Evolutionary conservation across 2,329 filamentous ascomycete species (phyloP).

Genomic region (Lasiodiplodia citricola): DNA sequence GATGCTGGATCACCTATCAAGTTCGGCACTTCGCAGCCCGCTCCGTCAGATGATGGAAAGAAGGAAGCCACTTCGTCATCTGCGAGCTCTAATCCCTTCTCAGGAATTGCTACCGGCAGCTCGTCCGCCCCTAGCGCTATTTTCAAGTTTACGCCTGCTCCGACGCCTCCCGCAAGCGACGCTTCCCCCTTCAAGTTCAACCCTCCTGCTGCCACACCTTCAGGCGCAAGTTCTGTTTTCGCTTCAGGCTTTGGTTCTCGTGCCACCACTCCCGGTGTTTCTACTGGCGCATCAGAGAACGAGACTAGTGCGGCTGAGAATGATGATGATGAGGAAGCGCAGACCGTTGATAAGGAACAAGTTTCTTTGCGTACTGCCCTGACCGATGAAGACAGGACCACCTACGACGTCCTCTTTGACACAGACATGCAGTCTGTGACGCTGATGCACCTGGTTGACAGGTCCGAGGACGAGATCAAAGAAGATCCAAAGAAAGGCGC

Average conservation of each 20-base stretch:
- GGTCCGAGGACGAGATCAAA: slow-evolving; percentile 29
- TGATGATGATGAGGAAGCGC: slow-evolving; percentile 38
- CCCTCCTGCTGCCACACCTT: slow-evolving; percentile 15
- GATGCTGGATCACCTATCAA: slow-evolving; percentile 24
- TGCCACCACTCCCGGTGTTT: slow-evolving; percentile 38
- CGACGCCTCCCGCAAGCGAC: slow-evolving; percentile 20
- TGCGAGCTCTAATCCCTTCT: slow-evolving; percentile 32
- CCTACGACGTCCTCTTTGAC: slow-evolving; percentile 42
- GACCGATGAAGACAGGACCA: slow-evolving; percentile 38
- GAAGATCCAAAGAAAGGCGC: slow-evolving; percentile 31
- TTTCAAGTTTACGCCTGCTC: slow-evolving; percentile 23
- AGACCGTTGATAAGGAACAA: slow-evolving; percentile 33
- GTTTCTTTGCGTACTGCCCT: slow-evolving; percentile 35
- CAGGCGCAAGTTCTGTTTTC: slow-evolving; percentile 19
- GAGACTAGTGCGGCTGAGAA: slow-evolving; percentile 36
- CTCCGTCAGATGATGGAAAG: slow-evolving; percentile 3
- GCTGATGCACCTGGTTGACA: slow-evolving; percentile 37
- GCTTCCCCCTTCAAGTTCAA: slow-evolving; percentile 28
- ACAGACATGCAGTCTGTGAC: slow-evolving; percentile 26
- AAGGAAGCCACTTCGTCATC: neutral
- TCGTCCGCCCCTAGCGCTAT: neutral
- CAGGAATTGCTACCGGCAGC: slow-evolving; percentile 29
- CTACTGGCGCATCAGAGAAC: slow-evolving; percentile 36
- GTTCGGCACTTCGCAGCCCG: slow-evolving; percentile 23
- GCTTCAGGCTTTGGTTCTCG: slow-evolving; percentile 36